Base-by-base conservation (phyloP, 2,329 filamentous ascomycete genomes). In the Metarhizium robertsii region DNA sequence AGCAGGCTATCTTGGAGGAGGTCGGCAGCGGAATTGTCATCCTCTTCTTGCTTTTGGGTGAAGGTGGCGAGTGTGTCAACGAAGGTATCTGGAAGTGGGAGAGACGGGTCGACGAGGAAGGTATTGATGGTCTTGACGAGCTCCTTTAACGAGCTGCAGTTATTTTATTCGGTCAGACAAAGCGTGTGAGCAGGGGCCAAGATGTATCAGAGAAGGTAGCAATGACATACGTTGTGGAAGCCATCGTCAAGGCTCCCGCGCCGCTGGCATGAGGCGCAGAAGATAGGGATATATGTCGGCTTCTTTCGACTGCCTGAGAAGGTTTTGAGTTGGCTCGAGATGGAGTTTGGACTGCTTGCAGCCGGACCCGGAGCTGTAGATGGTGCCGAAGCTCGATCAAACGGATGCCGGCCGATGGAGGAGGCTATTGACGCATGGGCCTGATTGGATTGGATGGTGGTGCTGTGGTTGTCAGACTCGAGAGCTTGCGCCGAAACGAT, bases 1-100 rank as follows among this genome's bases (percentile, higher is more conserved):
- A 86, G 73, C 7, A 94, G 77, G 62, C 91, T 88, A 45, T 90
- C 87, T 59, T 90, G 84, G 52, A 91, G 76, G 56, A 85, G 83
- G 61, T 89, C 86, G n/a, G 83, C 79, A 45, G 83, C 78, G 55
- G 77, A 72, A 53, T 90, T 86, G 63, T 92, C 88, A 60, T 82
- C 79, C 61, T 80, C 79, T 55, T 80, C 74, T 66, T 89, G 83
- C 63, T 83, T 85, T 49, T 84, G 79, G 52, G 90, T 75, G 69
- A 90, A 92, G 57, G 74, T 74, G 55, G 84, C 77, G 59, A 92
- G 84, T 53, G 81, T 74, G 45, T 78, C 72, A 61, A 77, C 69
- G 53, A 90, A 73, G 56, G 86, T 81, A 60, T 86, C 78, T 50
- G 88, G 85, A 1, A 92, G 79, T 8, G 87, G 87, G 20, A 83